Conservation (phyloP, 495 filamentous ascomycete species). For the Astrothelium macrocarpum region DNA sequence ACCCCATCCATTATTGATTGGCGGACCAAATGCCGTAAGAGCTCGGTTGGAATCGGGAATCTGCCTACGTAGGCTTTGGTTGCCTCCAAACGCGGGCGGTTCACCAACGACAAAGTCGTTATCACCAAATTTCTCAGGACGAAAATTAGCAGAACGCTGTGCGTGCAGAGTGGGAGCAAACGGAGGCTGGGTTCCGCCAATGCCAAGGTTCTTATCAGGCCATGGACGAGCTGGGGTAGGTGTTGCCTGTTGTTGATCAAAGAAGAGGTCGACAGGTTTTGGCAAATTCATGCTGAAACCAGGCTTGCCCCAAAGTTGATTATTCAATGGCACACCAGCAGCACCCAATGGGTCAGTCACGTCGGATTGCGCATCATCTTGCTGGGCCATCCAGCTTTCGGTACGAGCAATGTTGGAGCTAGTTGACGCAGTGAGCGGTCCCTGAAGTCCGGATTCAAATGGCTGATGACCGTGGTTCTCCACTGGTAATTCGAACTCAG, state of each 20-base stretch:
- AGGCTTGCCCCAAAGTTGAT: background rate
- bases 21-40: constrained; percentile 26
- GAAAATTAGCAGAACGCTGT: constrained; percentile 11
- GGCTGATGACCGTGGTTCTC: background rate
- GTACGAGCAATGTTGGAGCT: background rate
- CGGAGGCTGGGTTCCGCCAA: background rate
- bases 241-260: background rate
- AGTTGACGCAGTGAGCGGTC: background rate
- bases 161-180: constrained; percentile 13
- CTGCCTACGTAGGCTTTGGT: constrained; percentile 33
- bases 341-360: background rate
- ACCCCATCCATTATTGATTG: constrained; percentile 21
- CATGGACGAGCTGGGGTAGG: background rate
- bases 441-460: background rate
- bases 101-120: constrained; percentile 29
- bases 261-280: background rate
- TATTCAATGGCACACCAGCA: background rate
- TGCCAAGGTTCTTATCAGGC: background rate
- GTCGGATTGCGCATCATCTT: background rate
- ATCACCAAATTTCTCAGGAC: constrained; percentile 25
- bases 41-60: constrained; percentile 35
- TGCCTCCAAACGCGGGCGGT: constrained; percentile 29
- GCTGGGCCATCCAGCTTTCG: background rate
- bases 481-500: background rate
- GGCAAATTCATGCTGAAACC: background rate